phyloP scores from a whole-genome alignment of 2,329 filamentous ascomycete species.

The Dendrostoma leiphaemia region DNA sequence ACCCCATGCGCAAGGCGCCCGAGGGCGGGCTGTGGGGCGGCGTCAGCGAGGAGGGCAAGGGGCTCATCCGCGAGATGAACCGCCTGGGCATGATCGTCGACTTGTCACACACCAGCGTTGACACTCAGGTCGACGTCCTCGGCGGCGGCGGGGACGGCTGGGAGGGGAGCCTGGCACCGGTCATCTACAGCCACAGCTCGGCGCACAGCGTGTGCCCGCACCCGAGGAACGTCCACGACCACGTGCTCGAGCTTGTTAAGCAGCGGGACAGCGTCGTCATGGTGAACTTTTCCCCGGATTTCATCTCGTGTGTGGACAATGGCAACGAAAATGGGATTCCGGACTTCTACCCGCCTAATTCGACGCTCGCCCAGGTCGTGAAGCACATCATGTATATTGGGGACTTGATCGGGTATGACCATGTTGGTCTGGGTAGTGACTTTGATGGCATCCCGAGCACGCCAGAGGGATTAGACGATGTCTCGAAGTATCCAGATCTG shows the following conservation, averaged over 20 bases:
- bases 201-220: constrained; percentile 80
- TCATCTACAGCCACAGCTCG: constrained; percentile 88
- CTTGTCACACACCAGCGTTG: constrained; percentile 70
- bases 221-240: constrained; percentile 85
- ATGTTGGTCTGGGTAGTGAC: constrained; percentile 87
- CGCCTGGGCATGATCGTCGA: constrained; percentile 93
- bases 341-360: constrained; percentile 62
- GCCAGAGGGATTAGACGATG: constrained; percentile 77
- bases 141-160: constrained; percentile 57
- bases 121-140: constrained; percentile 84
- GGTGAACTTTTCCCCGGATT: constrained; percentile 84
- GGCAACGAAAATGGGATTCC: constrained; percentile 64
- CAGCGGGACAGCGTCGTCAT: constrained; percentile 75
- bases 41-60: constrained; percentile 66
- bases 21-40: constrained; percentile 66
- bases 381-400: constrained; percentile 83
- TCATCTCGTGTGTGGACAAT: constrained; percentile 70
- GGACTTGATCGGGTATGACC: constrained; percentile 76
- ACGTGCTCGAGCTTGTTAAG: constrained; percentile 76
- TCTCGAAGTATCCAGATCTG: constrained; percentile 77
- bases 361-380: constrained; percentile 74
- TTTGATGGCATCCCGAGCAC: constrained; percentile 74
- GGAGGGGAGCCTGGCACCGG: constrained; percentile 72
- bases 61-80: constrained; percentile 85
- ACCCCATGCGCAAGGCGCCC: constrained; percentile 37